phyloP scores from a whole-genome alignment of 192 early-diverging fungal species.

The Dimargaris verticillata region DNA sequence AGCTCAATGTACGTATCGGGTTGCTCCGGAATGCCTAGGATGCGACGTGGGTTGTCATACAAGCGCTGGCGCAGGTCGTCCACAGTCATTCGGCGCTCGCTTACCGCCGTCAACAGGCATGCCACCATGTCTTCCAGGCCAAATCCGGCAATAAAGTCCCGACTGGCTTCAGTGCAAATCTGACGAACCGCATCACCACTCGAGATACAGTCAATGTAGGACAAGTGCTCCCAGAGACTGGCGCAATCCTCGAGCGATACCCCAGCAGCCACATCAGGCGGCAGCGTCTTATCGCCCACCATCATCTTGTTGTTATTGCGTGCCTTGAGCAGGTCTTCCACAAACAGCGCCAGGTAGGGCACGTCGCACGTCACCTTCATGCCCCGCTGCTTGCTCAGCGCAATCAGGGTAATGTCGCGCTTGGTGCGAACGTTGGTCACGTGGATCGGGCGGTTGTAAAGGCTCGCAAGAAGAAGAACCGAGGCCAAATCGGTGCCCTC shows the following conservation, averaged over 20 bases:
- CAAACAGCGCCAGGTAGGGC: constrained; percentile 70
- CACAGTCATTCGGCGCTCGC: constrained; percentile 57
- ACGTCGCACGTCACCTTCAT: constrained; percentile 86
- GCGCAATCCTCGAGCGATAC: constrained; percentile 39
- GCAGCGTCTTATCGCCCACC: neutral
- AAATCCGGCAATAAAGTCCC: constrained; percentile 19
- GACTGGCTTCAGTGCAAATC: constrained; percentile 23
- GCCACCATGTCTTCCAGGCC: constrained; percentile 56
- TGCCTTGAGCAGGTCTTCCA: constrained; percentile 17
- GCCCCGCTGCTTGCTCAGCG: constrained; percentile 71
- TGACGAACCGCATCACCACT: constrained; percentile 31
- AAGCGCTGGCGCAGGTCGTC: constrained; percentile 59
- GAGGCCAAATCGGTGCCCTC: constrained; percentile 74
- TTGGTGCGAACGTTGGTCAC: constrained; percentile 61
- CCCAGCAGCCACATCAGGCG: neutral
- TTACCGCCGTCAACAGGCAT: constrained; percentile 66
- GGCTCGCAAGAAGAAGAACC: constrained; percentile 68
- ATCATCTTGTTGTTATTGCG: constrained; percentile 1
- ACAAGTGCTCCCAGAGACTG: constrained; percentile 66
- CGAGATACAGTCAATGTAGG: constrained; percentile 82
- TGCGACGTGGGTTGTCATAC: constrained; percentile 71
- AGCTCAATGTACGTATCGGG: constrained; percentile 88
- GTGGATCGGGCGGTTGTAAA: constrained; percentile 75
- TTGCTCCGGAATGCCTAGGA: constrained; percentile 87
- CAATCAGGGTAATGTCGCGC: constrained; percentile 75